Conservation (phyloP, 2,329 filamentous ascomycete species). For the Fusarium poae region DNA sequence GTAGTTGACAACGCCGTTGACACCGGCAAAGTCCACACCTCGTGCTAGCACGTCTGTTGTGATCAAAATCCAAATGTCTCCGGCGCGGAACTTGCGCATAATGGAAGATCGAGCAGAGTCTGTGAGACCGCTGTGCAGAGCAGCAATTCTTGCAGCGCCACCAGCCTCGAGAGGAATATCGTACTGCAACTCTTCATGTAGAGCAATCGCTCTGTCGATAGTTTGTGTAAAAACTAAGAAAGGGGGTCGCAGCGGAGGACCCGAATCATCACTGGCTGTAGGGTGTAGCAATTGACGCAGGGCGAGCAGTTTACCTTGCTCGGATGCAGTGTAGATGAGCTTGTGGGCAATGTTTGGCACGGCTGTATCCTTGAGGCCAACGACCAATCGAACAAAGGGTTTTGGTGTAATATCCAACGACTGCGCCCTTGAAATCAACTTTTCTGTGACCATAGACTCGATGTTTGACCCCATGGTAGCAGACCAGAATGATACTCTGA, state of each 20-base stretch:
- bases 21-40: constrained; percentile 92
- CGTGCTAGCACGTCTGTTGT: constrained; percentile 94
- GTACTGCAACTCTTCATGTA: constrained; percentile 91
- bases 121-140: constrained; percentile 88
- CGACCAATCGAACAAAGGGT: constrained; percentile 84
- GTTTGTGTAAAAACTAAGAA: constrained; percentile 98
- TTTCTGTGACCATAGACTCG: constrained; percentile 80
- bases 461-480: constrained; percentile 97
- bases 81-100: constrained; percentile 90
- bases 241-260: constrained; percentile 79
- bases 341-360: constrained; percentile 93
- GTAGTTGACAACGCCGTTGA: constrained; percentile 98
- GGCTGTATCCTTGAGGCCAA: constrained; percentile 96
- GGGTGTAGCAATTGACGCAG: constrained; percentile 91
- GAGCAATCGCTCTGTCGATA: constrained; percentile 87
- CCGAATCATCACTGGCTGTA: constrained; percentile 66
- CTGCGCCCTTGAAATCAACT: constrained; percentile 68
- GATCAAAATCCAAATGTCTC: constrained; percentile 96
- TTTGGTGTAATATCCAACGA: constrained; percentile 55
- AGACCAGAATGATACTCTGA: constrained; percentile 89
- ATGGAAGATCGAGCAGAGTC: constrained; percentile 80
- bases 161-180: constrained; percentile 93
- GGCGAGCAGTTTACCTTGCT: constrained; percentile 92
- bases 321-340: constrained; percentile 90
- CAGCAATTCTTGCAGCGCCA: constrained; percentile 85